Evolutionary conservation across 2,329 filamentous ascomycete genomes (phyloP), one percentile per base, ranked within the genome.

Genomic region (Leptographium procerum): DNA sequence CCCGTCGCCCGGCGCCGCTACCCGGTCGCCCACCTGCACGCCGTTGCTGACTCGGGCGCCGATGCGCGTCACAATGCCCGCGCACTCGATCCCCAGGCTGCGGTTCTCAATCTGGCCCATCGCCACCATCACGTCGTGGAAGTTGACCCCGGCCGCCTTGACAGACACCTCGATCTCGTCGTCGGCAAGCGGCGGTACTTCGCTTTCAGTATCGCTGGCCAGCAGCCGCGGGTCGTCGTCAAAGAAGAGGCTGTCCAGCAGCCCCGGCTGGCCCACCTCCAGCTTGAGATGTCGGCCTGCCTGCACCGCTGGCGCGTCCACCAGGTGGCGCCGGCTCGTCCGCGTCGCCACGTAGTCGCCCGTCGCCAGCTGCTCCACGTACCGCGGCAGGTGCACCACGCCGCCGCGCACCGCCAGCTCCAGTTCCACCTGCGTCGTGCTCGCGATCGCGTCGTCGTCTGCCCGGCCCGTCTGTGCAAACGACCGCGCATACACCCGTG

Each of bases 81-180:
- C 62, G 10, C 62, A 64, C 59, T 75, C 73, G 14, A 66, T 61
- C 16, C 67, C 68, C 0, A 69, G 61, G 4, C 43, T 58, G n/a
- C 60, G 56, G 29, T 53, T 45, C 51, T 59, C 59, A 24, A 65
- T 59, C 31, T 63, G 59, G 26, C 63, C 64, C 62, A 65, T 63
- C 7, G 70, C 67, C n/a, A 68, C 65, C 52, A 73, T 64, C 10
- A 72, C 66, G 61, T 75, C 73, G 28, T 63, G 62, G 58, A 70
- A 72, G 58, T 72, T 73, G 19, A 73, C 43, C 11, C 70, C 70
- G 13, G 62, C 59, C 1, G 70, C 67, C 50, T 65, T 61, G 2
- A 67, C 57, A n/a, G 67, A 59, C 16, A 73, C 65, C 57, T 72
- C 67, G 26, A 72, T 56, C 14, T 65, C 56, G 40, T 64, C 62